Base-by-base conservation (phyloP, 2,329 filamentous ascomycete genomes). In the Trichoderma lentiforme region DNA sequence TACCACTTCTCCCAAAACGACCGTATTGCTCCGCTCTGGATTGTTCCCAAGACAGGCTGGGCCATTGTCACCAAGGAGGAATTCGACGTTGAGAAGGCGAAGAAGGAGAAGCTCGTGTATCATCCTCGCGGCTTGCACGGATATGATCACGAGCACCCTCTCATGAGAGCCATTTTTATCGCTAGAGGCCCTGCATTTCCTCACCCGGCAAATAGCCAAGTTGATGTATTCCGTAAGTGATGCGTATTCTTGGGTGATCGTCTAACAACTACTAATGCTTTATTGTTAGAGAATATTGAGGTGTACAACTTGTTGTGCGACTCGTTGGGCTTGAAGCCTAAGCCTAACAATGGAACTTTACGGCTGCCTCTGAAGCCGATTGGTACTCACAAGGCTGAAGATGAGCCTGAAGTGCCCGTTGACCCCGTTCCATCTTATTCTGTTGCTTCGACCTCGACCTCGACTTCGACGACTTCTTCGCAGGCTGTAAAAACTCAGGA, bases 141-240 rank as follows among this genome's bases (percentile, higher is more conserved):
- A 2, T 99, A 98, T 79, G 96, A 99, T 79, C 92, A 97, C 77
- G 91, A 97, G 77, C 92, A 99, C 79, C 95, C 95, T 0, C 85
- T 99, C 58, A 99, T 99, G 96, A 87, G 96, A 51, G 95, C 96
- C 0, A 97, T 99, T 57, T 99, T 99, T 77, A 87, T 98, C 63
- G 96, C 96, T 1, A 87, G 93, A 51, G 96, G 96, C 0, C 96
- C 96, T 4, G 95, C 95, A 0, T 99, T 99, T 79, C 93, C 94
- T 0, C 95, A 98, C 77, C 84, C 88, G 51, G 90, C 93, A 0
- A 95, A 96, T 76, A 97, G 93, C 80, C 88, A 90, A 74, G 82
- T 98, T 36, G 89, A 93, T 36, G 85, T 87, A 4, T 98, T 98
- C 80, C 95, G 93, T 95, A 88, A 88, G 92, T 88, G 36, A 26